Base-by-base conservation (phyloP, 352 stramenopile species). In the Phytophthora brassicae region DNA sequence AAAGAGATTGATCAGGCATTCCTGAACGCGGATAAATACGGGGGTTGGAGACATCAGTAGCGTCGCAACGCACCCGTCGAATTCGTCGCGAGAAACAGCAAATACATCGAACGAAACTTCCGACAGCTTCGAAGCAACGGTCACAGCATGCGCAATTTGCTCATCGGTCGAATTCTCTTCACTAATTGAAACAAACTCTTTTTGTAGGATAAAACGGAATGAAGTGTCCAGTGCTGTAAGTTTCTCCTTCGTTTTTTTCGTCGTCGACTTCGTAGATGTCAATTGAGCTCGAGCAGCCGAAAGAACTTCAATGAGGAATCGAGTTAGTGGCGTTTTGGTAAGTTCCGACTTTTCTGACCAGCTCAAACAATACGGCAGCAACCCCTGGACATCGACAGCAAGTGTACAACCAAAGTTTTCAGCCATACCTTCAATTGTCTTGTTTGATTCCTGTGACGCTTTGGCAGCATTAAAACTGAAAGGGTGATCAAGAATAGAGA, bases 11-110 rank as follows among this genome's bases (percentile, higher is more conserved):
- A 81, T 47, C 31, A 92, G 52, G 16, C 67, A 64, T 9, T 64
- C 65, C 64, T 95, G 86, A 36, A 89, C 71, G 26, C 75, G 66
- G 58, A 80, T 70, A 71, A 95, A 95, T 63, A 89, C 50, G 20
- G 63, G 46, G 16, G 70, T 74, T 7, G 86, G 77, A 35, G 80
- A 83, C 61, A 89, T 65, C 20, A 95, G 68, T 31, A 95, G 51
- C 20, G 81, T 78, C 22, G 75, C 58, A 2, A 95, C 73, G 35
- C 81, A 86, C 26, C 62, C 49, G 42, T 93, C 86, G 28, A 93
- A 92, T 14, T 84, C 74, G 24, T 88, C 63, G 33, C 74, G 67
- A 46, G 57, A 81, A 13, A 76, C 63, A 23, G 66, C 36, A 16
- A 74, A 79, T 24, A 81, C 65, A 13, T 72, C 75, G 13, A 73